Conservation (phyloP, 768 basidiomycete species). For the Glaciozyma martinii region DNA sequence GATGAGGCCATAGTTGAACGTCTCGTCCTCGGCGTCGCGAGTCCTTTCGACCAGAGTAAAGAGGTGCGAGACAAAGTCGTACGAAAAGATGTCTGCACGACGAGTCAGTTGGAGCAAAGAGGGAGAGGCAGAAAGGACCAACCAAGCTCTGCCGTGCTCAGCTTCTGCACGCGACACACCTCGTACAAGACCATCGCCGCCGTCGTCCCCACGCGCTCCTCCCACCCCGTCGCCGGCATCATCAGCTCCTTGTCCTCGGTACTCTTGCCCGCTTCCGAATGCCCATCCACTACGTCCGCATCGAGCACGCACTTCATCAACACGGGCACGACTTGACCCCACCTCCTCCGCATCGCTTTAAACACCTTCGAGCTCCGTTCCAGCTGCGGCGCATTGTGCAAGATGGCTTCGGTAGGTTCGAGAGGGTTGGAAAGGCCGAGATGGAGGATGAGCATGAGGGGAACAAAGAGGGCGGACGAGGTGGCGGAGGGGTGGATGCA, state of each 20-base stretch:
- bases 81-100: slow-evolving; percentile 61
- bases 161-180: slow-evolving; percentile 80
- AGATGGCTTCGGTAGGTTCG: not conserved
- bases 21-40: slow-evolving; percentile 74
- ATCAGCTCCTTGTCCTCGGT: not conserved
- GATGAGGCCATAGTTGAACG: slow-evolving; percentile 90
- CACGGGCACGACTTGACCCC: slow-evolving; percentile 69
- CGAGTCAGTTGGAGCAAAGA: not conserved
- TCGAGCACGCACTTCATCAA: slow-evolving; percentile 69
- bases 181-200: slow-evolving; percentile 56
- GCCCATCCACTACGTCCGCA: slow-evolving; percentile 65
- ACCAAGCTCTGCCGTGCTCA: slow-evolving; percentile 71
- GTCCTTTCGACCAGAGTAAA: slow-evolving; percentile 94
- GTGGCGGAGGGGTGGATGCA: slow-evolving; percentile 42
- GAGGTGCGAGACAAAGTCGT: slow-evolving; percentile 74
- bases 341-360: slow-evolving; percentile 42
- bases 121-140: slow-evolving; percentile 36
- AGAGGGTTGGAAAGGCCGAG: not conserved
- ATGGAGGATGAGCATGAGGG: slow-evolving; percentile 12
- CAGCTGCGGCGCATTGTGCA: not conserved
- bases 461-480: slow-evolving; percentile 2
- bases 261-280: slow-evolving; percentile 36
- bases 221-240: slow-evolving; percentile 29
- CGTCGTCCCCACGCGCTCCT: slow-evolving; percentile 28
- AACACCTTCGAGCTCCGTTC: slow-evolving; percentile 25